Conservation (phyloP, 768 basidiomycete species). For the Leccinum ochraceum region DNA sequence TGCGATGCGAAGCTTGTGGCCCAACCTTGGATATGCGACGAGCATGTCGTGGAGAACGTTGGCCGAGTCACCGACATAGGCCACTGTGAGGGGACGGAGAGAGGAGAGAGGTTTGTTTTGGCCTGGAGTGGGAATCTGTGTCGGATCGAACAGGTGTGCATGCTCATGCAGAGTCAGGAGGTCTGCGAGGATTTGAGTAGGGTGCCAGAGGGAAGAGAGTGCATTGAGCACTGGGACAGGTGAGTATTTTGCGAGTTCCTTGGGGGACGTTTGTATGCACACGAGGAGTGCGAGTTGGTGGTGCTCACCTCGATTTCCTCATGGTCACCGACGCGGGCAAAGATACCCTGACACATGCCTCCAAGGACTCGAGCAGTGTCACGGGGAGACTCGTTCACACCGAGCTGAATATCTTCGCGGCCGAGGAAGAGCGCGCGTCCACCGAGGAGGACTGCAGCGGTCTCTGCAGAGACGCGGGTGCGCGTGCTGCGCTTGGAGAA, state of each 20-base stretch:
- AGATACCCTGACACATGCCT: conserved; percentile 95
- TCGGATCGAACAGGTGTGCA: conserved; percentile 51
- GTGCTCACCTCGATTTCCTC: conserved; percentile 82
- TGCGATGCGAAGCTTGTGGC: conserved; percentile 84
- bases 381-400: conserved; percentile 86
- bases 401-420: conserved; percentile 88
- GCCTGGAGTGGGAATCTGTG: conserved; percentile 14
- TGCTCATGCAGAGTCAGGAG: conserved; percentile 86
- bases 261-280: conserved; percentile 1
- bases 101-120: conserved; percentile 41
- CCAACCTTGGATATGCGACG: conserved; percentile 89
- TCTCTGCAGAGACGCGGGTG: conserved; percentile 88
- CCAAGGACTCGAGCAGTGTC: conserved; percentile 90
- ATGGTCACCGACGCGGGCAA: conserved; percentile 94
- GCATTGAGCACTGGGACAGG: conserved; percentile 96
- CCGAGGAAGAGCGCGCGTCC: conserved; percentile 92
- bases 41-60: conserved; percentile 98
- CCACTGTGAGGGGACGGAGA: conserved; percentile 81
- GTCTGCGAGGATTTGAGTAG: conserved; percentile 94
- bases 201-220: conserved; percentile 94
- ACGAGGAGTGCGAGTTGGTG: neutral
- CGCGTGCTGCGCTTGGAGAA: conserved; percentile 95
- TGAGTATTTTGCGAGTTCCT: conserved; percentile 91
- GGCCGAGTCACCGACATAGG: conserved; percentile 92
- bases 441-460: conserved; percentile 73